phyloP scores from a whole-genome alignment of 2,329 filamentous ascomycete species.

The Nothopassalora personata region DNA sequence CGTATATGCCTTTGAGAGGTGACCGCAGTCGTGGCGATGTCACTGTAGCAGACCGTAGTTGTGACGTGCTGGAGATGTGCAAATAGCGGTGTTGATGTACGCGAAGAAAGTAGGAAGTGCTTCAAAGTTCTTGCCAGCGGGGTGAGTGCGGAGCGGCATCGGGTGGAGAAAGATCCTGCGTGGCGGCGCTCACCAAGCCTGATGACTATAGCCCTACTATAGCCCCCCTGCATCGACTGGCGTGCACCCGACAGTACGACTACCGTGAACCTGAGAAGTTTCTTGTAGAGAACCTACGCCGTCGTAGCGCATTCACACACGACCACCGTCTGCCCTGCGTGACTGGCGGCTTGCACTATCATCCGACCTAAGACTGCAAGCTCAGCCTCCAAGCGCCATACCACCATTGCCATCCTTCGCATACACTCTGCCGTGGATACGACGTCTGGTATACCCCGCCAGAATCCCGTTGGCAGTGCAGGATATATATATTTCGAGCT shows the following conservation, averaged over 20 bases:
- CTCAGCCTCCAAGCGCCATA: slow-evolving; percentile 3
- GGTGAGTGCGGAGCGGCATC: neutral
- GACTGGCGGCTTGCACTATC: neutral
- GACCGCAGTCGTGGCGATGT: neutral
- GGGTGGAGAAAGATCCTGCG: neutral
- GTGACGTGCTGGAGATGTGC: neutral
- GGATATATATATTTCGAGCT: slow-evolving; percentile 5
- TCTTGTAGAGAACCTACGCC: neutral
- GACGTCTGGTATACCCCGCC: neutral
- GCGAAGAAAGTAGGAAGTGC: neutral
- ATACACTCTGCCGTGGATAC: neutral
- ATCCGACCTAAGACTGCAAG: neutral
- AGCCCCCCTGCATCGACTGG: neutral
- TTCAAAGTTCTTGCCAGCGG: neutral
- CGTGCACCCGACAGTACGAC: neutral
- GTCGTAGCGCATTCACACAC: neutral
- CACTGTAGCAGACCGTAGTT: neutral
- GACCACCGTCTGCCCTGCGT: neutral
- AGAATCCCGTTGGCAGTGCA: neutral
- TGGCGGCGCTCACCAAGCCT: neutral
- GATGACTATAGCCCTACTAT: neutral
- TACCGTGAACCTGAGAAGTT: neutral
- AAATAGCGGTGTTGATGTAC: neutral
- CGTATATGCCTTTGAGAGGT: neutral
- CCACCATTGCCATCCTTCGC: neutral